Conservation (phyloP, 139 green algal genomes). For the Gonium pectorale region DNA sequence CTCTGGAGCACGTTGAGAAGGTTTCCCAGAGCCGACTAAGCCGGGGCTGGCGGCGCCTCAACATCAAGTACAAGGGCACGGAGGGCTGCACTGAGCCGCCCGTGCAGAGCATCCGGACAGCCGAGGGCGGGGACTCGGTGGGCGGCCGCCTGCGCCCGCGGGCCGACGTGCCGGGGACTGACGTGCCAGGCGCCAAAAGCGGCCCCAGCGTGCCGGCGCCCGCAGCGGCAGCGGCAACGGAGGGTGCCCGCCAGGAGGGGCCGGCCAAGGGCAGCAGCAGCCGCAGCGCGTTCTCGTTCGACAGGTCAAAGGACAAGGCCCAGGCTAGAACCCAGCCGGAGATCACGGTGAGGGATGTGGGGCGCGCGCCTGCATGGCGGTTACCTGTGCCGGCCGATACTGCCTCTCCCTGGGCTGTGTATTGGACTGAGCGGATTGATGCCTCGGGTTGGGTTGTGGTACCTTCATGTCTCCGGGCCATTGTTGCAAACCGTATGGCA, state of each 20-base stretch:
- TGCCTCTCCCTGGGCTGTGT: too few relatives aligned
- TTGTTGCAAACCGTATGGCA: too few relatives aligned
- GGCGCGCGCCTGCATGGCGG: too few relatives aligned
- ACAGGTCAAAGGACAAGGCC: not conserved
- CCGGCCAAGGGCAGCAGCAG: not conserved
- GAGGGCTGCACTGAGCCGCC: slow-evolving; percentile 12
- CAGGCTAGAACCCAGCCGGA: not conserved
- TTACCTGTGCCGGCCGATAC: too few relatives aligned
- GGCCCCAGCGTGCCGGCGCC: not conserved
- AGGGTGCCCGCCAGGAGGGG: not conserved
- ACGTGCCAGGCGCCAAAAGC: slow-evolving; percentile 1
- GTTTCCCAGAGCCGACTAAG: not conserved
- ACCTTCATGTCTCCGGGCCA: too few relatives aligned
- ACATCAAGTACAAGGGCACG: slow-evolving; percentile 24
- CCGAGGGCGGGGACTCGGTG: not conserved
- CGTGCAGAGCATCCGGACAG: slow-evolving; percentile 32
- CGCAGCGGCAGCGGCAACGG: too few relatives aligned
- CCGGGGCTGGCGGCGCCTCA: slow-evolving; percentile 16
- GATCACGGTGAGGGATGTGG: slow-evolving; percentile 27
- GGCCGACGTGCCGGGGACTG: slow-evolving; percentile 2
- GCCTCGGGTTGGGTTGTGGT: too few relatives aligned
- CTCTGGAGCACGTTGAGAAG: slow-evolving; percentile 31
- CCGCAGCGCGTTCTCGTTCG: slow-evolving; percentile 35
- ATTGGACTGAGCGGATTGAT: too few relatives aligned
- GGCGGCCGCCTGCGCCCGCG: not conserved